phyloP scores from a whole-genome alignment of 2,329 filamentous ascomycete genomes.

The Gaeumannomyces sp. region DNA sequence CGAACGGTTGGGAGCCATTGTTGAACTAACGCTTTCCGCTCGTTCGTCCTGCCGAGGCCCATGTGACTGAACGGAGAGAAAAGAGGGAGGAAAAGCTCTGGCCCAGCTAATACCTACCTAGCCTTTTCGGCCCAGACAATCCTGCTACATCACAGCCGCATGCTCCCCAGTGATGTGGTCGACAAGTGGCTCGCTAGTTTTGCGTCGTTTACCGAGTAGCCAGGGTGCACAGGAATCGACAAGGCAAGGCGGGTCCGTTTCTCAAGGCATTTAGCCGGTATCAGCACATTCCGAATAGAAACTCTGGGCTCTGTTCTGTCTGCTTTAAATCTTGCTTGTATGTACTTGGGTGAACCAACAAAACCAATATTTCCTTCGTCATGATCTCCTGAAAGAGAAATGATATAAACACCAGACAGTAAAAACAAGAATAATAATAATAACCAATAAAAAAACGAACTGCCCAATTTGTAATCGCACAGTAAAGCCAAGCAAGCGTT shows the following conservation, averaged over 20 bases:
- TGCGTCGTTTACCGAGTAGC: neutral
- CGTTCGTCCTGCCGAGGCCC: neutral
- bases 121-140: neutral
- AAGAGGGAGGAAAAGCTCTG: neutral
- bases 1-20: neutral
- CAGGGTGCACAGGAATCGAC: neutral
- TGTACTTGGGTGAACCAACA: neutral
- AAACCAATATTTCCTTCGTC: neutral
- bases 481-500: too few relatives aligned
- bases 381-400: neutral
- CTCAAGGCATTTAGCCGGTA: neutral
- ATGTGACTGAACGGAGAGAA: neutral
- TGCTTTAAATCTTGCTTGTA: neutral
- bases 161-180: neutral
- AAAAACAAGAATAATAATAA: neutral
- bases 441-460: neutral
- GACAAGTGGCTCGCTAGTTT: neutral
- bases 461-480: too few relatives aligned
- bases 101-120: too few relatives aligned
- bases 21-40: too few relatives aligned
- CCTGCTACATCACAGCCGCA: neutral
- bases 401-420: neutral
- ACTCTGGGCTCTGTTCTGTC: neutral
- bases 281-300: neutral
- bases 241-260: neutral